A percentile compares a stretch with the other conserved stretches of the same genome.
phyloP scores from a whole-genome alignment of 371 early-diverging fungal genomes.

The Mortierella sp. region DNA sequence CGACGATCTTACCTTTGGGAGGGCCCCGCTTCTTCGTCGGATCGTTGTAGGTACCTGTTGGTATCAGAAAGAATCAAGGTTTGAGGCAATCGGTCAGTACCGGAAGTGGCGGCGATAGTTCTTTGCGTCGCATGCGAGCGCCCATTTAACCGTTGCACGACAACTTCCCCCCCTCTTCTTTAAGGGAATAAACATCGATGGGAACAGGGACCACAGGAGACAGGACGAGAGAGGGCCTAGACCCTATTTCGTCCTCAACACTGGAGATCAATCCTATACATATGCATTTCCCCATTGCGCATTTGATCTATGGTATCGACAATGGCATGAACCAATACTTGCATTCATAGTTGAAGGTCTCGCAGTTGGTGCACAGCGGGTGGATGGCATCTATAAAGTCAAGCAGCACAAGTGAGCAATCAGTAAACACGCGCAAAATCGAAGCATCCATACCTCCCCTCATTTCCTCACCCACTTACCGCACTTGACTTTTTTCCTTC shows the following conservation, averaged over 20 bases:
- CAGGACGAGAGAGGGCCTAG: background rate
- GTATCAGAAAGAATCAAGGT: background rate
- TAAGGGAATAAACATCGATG: too few species aligned
- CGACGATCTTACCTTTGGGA: conserved; percentile 58
- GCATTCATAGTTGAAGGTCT: conserved; percentile 52
- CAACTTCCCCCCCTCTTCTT: too few species aligned
- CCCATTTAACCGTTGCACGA: too few species aligned
- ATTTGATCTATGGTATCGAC: background rate
- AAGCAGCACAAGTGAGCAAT: background rate
- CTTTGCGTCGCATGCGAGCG: too few species aligned
- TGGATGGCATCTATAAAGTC: conserved; percentile 39
- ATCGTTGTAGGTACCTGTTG: conserved; percentile 49
- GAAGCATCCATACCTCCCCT: too few species aligned
- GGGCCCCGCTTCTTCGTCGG: conserved; percentile 66
- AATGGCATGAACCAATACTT: conserved; percentile 4
- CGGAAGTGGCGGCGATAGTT: background rate
- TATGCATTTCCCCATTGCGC: background rate
- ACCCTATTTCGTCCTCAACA: background rate
- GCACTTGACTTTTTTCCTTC: conserved; percentile 55
- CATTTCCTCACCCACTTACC: conserved; percentile 34
- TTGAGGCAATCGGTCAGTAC: background rate
- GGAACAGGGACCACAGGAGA: background rate
- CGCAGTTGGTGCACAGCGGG: conserved; percentile 53
- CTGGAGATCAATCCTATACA: too few species aligned
- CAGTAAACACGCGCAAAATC: background rate